Evolutionary conservation across 2,329 filamentous ascomycete genomes (phyloP), one percentile per base, ranked within the genome.

Genomic region (Lasiodiplodia gonubiensis): DNA sequence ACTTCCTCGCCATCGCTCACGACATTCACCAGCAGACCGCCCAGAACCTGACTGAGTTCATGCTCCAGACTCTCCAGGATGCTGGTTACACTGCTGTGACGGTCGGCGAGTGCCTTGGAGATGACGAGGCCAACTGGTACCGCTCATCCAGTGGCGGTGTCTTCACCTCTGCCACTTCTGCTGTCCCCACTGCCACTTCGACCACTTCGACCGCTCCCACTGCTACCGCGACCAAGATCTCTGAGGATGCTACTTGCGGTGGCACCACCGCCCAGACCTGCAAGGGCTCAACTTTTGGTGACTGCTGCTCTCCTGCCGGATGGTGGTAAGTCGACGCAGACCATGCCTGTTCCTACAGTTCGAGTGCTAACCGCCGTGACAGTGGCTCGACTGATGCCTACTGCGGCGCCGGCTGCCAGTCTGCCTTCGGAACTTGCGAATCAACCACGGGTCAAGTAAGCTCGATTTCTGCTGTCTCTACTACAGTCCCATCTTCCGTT

Each of bases 1-100:
- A 79, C 37, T 86, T 84, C 74, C 72, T 90, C 67, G 81, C 84
- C 27, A 85, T 89, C 70, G 86, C 76, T n/a, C 82, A 84, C 72
- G 82, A 84, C 67, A 83, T 83, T 46, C 80, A 84, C 70, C 69
- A 78, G 61, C 78, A 81, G 73, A 84, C 82, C 10, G 82, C 80
- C 4, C 72, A 79, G 65, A 78, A 77, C 68, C 74, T 84, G 48
- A 81, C 82, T 3, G 76, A 77, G 35, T 82, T 74, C 71, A 81
- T 84, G 76, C 80, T 84, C 33, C 74, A 79, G 16, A 78, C 73
- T 68, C 72, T 79, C 12, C 77, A 75, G 51, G 67, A 69, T 21
- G 76, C 80, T 35, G 79, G 79, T 25, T 83, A 81, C 77, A 78
- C 78, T 71, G 75, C 79, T 7, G 82, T 84, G 14, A 82, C 81